phyloP scores from a whole-genome alignment of 2,329 filamentous ascomycete species.

The Cyphellophora attinorum region DNA sequence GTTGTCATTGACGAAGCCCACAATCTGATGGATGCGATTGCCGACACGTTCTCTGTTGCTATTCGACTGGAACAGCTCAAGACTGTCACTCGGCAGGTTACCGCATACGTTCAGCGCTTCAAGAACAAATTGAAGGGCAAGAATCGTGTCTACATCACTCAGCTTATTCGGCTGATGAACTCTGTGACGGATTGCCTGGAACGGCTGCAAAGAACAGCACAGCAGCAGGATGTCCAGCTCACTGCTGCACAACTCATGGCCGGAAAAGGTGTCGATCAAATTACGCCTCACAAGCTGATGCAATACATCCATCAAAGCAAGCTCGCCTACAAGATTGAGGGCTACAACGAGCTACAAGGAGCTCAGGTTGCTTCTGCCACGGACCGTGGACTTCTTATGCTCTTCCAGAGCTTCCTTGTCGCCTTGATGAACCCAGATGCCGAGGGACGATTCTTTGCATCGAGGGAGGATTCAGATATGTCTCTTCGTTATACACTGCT shows the following conservation, averaged over 20 bases:
- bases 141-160: constrained; percentile 83
- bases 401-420: constrained; percentile 60
- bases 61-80: constrained; percentile 65
- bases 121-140: constrained; percentile 80
- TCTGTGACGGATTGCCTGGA: constrained; percentile 64
- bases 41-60: constrained; percentile 73
- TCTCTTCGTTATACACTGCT: constrained; percentile 76
- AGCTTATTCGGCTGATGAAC: constrained; percentile 74
- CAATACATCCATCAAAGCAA: constrained; percentile 87
- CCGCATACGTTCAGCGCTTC: constrained; percentile 76
- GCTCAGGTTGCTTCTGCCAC: constrained; percentile 12
- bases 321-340: constrained; percentile 86
- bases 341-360: constrained; percentile 53
- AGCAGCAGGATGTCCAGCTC: constrained; percentile 55
- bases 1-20: constrained; percentile 97
- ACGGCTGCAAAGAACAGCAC: constrained; percentile 28
- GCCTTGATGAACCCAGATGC: constrained; percentile 77
- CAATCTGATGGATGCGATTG: constrained; percentile 92
- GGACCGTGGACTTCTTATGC: constrained; percentile 45
- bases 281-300: constrained; percentile 84
- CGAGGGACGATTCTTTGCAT: constrained; percentile 53
- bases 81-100: constrained; percentile 64
- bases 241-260: constrained; percentile 63
- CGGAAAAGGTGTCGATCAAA: constrained; percentile 83
- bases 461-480: constrained; percentile 39